A percentile compares a stretch with the other conserved stretches of the same genome.
phyloP scores from a whole-genome alignment of 805 yeast genomes.

The Candida namnaoensis region DNA sequence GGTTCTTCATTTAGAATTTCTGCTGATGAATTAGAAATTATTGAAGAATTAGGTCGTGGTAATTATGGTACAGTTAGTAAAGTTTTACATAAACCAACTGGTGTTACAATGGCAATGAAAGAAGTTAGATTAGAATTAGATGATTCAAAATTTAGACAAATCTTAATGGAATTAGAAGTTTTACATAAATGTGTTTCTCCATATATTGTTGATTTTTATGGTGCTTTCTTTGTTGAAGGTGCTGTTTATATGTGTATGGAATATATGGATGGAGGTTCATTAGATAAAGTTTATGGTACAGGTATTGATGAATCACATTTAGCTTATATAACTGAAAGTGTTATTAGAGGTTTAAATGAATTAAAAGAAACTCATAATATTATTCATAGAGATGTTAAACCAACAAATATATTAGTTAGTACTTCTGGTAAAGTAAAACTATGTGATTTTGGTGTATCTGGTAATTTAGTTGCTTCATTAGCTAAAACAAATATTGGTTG shows the following conservation, averaged over 20 bases:
- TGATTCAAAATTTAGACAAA: constrained; percentile 88
- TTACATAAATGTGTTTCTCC: constrained; percentile 87
- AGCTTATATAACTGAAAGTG: constrained; percentile 73
- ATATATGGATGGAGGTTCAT: constrained; percentile 93
- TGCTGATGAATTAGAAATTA: constrained; percentile 71
- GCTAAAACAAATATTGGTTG: constrained; percentile 97
- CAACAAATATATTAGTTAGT: constrained; percentile 84
- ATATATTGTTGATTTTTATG: constrained; percentile 90
- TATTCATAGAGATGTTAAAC: constrained; percentile 94
- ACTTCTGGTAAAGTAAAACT: constrained; percentile 80
- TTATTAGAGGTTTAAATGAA: constrained; percentile 72
- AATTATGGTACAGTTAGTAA: constrained; percentile 94
- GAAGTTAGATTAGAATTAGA: constrained; percentile 91
- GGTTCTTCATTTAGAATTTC: constrained; percentile 86
- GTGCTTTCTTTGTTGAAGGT: constrained; percentile 96
- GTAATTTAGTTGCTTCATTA: constrained; percentile 87
- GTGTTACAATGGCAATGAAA: constrained; percentile 93
- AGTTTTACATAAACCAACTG: constrained; percentile 88
- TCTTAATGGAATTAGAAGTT: constrained; percentile 91
- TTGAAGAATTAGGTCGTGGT: constrained; percentile 90
- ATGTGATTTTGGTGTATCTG: constrained; percentile 95
- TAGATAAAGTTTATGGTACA: constrained; percentile 73
- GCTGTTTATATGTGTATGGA: constrained; percentile 98
- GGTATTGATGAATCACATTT: constrained; percentile 74
- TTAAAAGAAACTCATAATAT: constrained; percentile 87